Evolutionary conservation across 1,284 basidiomycete genomes (phyloP), one percentile per base, ranked within the genome.

Genomic region (Phylloboletellus chloephorus): DNA sequence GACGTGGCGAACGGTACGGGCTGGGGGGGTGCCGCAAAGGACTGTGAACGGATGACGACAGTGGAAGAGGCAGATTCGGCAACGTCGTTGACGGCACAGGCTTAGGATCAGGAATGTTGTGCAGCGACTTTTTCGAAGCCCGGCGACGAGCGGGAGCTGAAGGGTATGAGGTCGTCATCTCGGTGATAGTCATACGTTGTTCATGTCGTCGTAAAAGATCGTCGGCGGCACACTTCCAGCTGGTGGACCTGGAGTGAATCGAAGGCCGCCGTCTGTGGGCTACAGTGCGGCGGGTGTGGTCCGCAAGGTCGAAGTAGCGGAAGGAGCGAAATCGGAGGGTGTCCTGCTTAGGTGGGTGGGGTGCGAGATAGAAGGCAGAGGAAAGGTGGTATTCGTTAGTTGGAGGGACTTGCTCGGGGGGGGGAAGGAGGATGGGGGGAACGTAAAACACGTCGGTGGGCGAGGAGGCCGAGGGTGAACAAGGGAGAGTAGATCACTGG

Each of bases 241-340:
- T 50, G 10, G 57, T 50, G 25, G 56, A 62, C 40, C 59, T 58
- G 37, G 60, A 55, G 0, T 56, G 41, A 28, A 58, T 40, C 31
- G 63, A 61, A 30, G 62, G 52, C 43, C 66, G 72, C 45, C 69
- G 65, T 33, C 63, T 65, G 25, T 72, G 61, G 41, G 67, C 68
- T 40, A 67, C 68, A 1, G 69, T 65, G 23, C 68, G 67, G 46
- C 68, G 57, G 1, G 67, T 66, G 30, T 68, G 69, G 57, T 79
- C 78, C 31, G 79, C 79, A 7, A 82, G 71, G 53, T 78, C 76
- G 33, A 78, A 67, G 28, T 71, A 78, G 25, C 78, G 65, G 50
- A 79, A 79, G 1, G 77, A 79, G 20, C 72, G 68, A 43, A 63
- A 65, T 49, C 74, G 60, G 37, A 51, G 49, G 7, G 60, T 49